Evolutionary conservation across 495 filamentous ascomycete species (phyloP), one percentile per base, ranked within the genome.

Genomic region (Astrocystis sublimbata): DNA sequence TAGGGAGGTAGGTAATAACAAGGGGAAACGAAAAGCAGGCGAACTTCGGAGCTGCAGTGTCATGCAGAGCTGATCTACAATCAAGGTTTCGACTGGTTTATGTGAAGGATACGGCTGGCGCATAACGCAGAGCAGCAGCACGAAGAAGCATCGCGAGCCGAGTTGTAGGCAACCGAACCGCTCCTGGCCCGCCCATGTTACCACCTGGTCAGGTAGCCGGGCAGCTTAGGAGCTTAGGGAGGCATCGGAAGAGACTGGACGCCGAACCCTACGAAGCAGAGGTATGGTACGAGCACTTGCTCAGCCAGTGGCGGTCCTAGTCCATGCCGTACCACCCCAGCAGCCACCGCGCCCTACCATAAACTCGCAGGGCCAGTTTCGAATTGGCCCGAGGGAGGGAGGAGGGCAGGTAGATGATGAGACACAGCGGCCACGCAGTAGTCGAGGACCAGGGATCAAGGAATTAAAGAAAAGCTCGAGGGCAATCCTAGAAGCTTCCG

Each of bases 21-120:
- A 38, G 21, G 33, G 43, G 21, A 12, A 31, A 42, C 24, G 45
- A 23, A 45, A 19, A 31, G 58, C 47, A 42, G 50, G 38, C 47
- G 47, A 61, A 45, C 58, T 61, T 61, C 58, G 58, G 47, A 31
- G 47, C 45, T 51, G 36, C 58, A 61, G 58, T 28, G 58, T 49
- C 40, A 50, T 61, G 58, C 58, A 10, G 45, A 45, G 58, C 41
- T 53, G 47, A 51, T 43, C 45, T 23, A 21, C 9, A 43, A 15
- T 26, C 47, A 31, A 21, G 36, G 38, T 61, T 61, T 49, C 41
- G 49, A 61, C 58, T 61, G 58, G 58, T 28, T 49, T 43, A 40
- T 23, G 3, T 3, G 28, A 53, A 40, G 35, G 40, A 13, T 36
- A 26, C 28, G 21, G 31, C 42, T 21, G 56, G 28, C 38, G 36